phyloP scores from a whole-genome alignment of 169 alveolate species.

The Plasmodium chabaudi region DNA sequence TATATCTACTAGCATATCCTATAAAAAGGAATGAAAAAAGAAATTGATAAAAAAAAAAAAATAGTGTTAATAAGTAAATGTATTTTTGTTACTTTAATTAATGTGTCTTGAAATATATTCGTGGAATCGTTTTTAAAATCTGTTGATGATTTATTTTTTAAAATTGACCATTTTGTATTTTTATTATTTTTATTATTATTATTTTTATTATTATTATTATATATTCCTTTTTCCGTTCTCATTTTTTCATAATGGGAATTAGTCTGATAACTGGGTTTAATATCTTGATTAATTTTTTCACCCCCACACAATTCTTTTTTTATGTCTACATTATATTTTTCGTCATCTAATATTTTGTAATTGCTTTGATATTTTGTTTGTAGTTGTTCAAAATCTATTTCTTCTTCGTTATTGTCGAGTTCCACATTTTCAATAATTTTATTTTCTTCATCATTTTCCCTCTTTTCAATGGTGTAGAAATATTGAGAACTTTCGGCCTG shows the following conservation, averaged over 20 bases:
- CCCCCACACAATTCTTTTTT: slow-evolving; percentile 6
- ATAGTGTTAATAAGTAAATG: not conserved
- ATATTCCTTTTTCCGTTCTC: no score
- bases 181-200: no score
- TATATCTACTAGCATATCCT: slow-evolving; percentile 38
- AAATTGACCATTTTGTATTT: no score
- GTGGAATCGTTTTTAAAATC: not conserved
- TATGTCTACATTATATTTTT: not conserved
- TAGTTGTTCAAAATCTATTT: not conserved
- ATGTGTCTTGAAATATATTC: not conserved
- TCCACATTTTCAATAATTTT: not conserved
- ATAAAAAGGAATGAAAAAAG: not conserved
- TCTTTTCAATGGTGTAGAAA: not conserved
- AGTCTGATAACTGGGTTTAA: not conserved
- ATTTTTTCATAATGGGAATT: no score
- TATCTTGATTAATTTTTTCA: not conserved
- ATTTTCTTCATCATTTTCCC: not conserved
- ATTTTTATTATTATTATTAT: no score
- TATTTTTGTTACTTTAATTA: slow-evolving; percentile 19
- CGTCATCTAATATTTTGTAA: not conserved
- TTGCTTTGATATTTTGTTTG: no score
- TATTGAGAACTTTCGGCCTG: not conserved
- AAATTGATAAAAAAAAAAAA: not conserved
- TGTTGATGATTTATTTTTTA: not conserved
- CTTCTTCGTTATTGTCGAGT: not conserved